Evolutionary conservation across 441 rosid genomes (phyloP).

Genomic region (Viola pubescens): DNA sequence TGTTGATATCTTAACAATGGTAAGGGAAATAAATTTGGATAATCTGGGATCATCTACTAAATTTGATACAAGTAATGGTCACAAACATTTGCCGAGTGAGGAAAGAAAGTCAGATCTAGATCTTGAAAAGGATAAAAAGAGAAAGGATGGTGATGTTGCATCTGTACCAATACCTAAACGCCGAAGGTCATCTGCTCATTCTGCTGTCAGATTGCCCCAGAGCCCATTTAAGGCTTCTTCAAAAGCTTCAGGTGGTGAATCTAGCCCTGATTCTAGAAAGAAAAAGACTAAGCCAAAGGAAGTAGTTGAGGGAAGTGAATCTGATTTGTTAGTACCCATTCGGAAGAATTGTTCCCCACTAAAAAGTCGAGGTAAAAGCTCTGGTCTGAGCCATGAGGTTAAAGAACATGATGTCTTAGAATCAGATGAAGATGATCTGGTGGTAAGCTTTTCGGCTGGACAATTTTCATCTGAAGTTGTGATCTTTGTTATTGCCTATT

Average conservation of each 20-base stretch:
- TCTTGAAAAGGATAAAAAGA: constrained; percentile 49
- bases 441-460: constrained; percentile 36
- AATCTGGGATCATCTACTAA: constrained; percentile 44
- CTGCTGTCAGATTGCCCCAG: constrained; percentile 46
- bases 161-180: constrained; percentile 66
- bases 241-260: constrained; percentile 31
- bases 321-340: constrained; percentile 38
- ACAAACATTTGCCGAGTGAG: constrained; percentile 41
- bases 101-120: constrained; percentile 31
- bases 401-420: constrained; percentile 42
- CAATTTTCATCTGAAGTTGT: constrained; percentile 4
- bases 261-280: constrained; percentile 34
- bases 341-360: constrained; percentile 35
- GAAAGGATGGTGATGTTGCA: constrained; percentile 44
- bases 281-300: constrained; percentile 26
- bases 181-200: constrained; percentile 49
- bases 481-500: not conserved
- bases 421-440: constrained; percentile 36
- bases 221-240: constrained; percentile 30
- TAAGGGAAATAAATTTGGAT: constrained; percentile 85
- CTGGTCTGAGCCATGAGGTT: constrained; percentile 33
- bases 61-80: constrained; percentile 85
- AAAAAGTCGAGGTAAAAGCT: constrained; percentile 38
- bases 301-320: constrained; percentile 25
- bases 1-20: constrained; percentile 86